Percentiles rank a stretch among this genome's conserved stretches.
Conservation (phyloP, 441 rosid species). For the Corymbia citriodora region DNA sequence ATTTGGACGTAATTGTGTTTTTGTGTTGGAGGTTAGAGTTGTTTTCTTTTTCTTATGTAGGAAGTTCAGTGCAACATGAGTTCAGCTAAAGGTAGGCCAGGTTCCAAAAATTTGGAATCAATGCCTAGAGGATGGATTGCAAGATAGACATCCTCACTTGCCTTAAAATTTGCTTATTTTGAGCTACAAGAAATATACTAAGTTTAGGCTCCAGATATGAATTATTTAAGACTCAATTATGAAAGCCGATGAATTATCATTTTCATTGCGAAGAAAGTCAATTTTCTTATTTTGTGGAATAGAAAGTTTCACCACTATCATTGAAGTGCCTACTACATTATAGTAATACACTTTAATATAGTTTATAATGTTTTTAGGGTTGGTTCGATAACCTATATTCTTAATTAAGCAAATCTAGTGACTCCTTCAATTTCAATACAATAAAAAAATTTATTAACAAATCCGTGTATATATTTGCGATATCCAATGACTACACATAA, state of each 20-base stretch:
- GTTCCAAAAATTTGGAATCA: background rate
- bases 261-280: background rate
- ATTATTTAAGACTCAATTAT: background rate
- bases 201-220: background rate
- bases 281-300: background rate
- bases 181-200: background rate
- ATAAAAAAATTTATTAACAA: background rate
- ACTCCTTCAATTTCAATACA: background rate
- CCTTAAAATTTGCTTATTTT: background rate
- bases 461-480: background rate
- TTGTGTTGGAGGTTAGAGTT: background rate
- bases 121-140: background rate
- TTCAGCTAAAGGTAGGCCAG: background rate
- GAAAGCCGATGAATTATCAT: background rate
- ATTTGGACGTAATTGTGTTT: background rate
- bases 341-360: background rate
- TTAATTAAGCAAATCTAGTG: background rate
- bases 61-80: background rate
- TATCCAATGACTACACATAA: background rate
- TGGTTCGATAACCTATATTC: background rate
- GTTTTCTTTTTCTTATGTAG: background rate
- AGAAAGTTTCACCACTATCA: background rate
- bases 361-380: background rate
- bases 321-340: background rate
- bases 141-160: background rate